phyloP scores from a whole-genome alignment of 306 rosid species.

The Rosa rugosa region DNA sequence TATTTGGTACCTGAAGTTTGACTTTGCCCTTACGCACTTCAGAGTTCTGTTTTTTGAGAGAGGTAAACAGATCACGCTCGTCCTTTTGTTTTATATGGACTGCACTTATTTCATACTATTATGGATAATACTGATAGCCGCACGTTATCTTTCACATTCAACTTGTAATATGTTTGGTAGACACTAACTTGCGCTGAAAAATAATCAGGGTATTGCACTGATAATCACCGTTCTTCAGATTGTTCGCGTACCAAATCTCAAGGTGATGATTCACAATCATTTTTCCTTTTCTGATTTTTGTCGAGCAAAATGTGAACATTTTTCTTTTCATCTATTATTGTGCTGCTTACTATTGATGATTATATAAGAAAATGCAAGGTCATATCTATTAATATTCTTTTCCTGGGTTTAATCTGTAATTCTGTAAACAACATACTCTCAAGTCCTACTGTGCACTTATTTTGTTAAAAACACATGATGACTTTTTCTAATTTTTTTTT shows the following conservation, averaged over 20 bases:
- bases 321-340: too few species aligned
- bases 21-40: background rate
- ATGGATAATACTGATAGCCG: background rate
- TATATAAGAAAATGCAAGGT: too few species aligned
- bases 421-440: background rate
- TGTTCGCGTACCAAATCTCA: conserved; percentile 95
- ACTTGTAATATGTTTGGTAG: conserved; percentile 6
- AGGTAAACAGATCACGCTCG: background rate
- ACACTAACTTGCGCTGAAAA: conserved; percentile 16
- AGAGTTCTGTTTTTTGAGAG: background rate
- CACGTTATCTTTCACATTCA: background rate
- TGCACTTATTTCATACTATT: background rate
- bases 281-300: conserved; percentile 9
- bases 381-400: too few species aligned
- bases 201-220: conserved; percentile 76
- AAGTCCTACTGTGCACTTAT: background rate
- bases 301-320: background rate
- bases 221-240: conserved; percentile 98
- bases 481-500: background rate
- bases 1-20: background rate
- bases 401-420: background rate
- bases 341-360: too few species aligned
- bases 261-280: conserved; percentile 50
- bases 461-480: background rate
- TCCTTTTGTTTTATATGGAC: background rate